phyloP scores from a whole-genome alignment of 129 eudicot species.

The Artemisia annua region DNA sequence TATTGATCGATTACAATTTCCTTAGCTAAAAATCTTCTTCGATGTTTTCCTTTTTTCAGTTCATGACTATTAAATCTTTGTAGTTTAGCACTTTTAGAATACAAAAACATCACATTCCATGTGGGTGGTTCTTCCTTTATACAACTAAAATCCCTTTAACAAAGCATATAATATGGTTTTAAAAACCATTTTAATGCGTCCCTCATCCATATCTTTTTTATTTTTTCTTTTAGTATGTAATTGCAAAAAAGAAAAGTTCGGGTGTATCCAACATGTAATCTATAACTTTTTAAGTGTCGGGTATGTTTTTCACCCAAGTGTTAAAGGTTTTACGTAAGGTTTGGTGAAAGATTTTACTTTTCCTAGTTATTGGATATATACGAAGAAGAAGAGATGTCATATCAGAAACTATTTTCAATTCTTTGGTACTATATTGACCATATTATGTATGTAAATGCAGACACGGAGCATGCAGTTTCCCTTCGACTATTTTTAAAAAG shows the following conservation, averaged over 20 bases:
- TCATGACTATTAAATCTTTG: slow-evolving; percentile 12
- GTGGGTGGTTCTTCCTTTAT: slow-evolving; percentile 33
- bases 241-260: not conserved
- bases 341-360: not conserved
- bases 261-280: slow-evolving; percentile 6
- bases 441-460: no score
- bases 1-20: not conserved
- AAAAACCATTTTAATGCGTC: slow-evolving; percentile 4
- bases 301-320: not conserved
- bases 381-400: no score
- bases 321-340: not conserved
- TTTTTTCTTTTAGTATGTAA: not conserved
- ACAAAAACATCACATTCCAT: slow-evolving; percentile 24
- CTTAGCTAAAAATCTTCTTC: not conserved
- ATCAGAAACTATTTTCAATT: no score
- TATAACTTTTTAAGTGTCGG: slow-evolving; percentile 2
- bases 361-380: not conserved
- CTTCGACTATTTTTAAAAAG: no score
- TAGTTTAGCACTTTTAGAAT: slow-evolving; percentile 7
- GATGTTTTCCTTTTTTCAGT: not conserved
- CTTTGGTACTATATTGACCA: no score
- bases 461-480: no score
- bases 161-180: slow-evolving; percentile 14
- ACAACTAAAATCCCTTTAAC: slow-evolving; percentile 16
- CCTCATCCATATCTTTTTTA: not conserved